These are phyloP conservation scores for Saraca asoca DNA, from an alignment of 331 rosid species.

Conservation along the genomic window DNA sequence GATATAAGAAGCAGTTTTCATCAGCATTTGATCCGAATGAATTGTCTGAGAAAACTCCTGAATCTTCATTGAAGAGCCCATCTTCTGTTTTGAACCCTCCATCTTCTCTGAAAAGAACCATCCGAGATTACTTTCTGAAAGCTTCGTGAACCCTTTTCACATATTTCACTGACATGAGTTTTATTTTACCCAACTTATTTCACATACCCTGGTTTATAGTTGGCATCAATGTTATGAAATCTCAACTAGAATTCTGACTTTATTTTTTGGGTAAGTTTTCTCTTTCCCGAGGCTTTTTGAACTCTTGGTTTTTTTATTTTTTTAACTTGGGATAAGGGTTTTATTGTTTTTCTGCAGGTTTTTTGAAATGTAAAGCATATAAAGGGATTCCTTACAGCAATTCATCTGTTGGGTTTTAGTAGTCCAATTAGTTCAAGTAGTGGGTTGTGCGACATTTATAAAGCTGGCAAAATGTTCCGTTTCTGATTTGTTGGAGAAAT, in stretches of 20 bases:
- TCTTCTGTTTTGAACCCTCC: slow-evolving; percentile 92
- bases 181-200: slow-evolving; percentile 8
- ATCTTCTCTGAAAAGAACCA: slow-evolving; percentile 78
- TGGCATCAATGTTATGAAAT: slow-evolving; percentile 25
- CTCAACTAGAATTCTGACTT: slow-evolving; percentile 6
- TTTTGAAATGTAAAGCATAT: slow-evolving; percentile 32
- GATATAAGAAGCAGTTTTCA: slow-evolving; percentile 44
- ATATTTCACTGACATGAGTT: slow-evolving; percentile 13
- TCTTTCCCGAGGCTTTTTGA: slow-evolving; percentile 5
- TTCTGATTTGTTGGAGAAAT: slow-evolving; percentile 19
- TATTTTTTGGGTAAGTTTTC: slow-evolving; percentile 38
- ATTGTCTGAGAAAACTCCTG: slow-evolving; percentile 68
- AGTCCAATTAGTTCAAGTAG: slow-evolving; percentile 2
- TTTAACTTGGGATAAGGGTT: slow-evolving; percentile 2
- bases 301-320: neutral
- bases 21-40: slow-evolving; percentile 38
- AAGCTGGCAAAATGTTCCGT: neutral
- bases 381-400: slow-evolving; percentile 20
- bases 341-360: slow-evolving; percentile 42
- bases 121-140: slow-evolving; percentile 74
- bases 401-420: slow-evolving; percentile 9
- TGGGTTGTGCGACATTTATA: neutral
- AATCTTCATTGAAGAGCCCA: slow-evolving; percentile 75
- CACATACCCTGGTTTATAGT: slow-evolving; percentile 23
- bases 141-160: slow-evolving; percentile 40